Base-by-base conservation (phyloP, 306 rosid species). In the Abrus pulchellus region DNA sequence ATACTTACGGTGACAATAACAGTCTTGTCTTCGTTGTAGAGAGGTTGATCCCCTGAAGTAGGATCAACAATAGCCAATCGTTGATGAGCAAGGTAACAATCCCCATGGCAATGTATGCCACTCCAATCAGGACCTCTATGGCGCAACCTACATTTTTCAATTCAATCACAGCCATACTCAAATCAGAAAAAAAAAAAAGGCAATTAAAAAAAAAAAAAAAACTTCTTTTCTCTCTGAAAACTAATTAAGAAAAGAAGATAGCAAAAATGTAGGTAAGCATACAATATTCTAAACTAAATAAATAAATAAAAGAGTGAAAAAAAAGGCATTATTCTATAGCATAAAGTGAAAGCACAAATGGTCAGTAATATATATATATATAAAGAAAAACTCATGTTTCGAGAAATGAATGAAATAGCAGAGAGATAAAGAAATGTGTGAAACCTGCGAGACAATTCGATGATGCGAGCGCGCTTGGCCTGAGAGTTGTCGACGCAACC, bases 91-190 rank as follows among this genome's bases (percentile, higher is more conserved):
- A 95, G 96, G 86, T 88, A 95, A 68, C 89, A 90, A 76, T 93
- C 81, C 10, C 78, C 94, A 66, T 90, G 80, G 80, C 91, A 93
- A 78, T 95, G 99, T 89, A 95, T 61, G 12, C 99, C 99, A 82
- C 99, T 95, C 99, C 99, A 95, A 56, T 95, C 98, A 75, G 99
- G 99, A 59, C 98, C 99, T 86, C 99, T 85, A 75, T 95, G 99
- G 59, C 88, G 84, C 80, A 95, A 80, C 83, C 98, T 94, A 54
- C 77, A 83, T 27, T 76, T 72, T 71, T 14, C 85, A 80, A 65
- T 13, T 66, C 8, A 40, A 78, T 54, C 3, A 54, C 47, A 67
- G 55, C 6, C 67, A 67, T 13, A 10, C 55, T 0, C 71, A 70
- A 60, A 48, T 79, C 55, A 60, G 7, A 3, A 28, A 13, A 56